A percentile compares a stretch with the other conserved stretches of the same genome.
These are phyloP conservation scores for Malassezia sp. DNA, from an alignment of 1,284 basidiomycete genomes.

Conservation along the genomic window DNA sequence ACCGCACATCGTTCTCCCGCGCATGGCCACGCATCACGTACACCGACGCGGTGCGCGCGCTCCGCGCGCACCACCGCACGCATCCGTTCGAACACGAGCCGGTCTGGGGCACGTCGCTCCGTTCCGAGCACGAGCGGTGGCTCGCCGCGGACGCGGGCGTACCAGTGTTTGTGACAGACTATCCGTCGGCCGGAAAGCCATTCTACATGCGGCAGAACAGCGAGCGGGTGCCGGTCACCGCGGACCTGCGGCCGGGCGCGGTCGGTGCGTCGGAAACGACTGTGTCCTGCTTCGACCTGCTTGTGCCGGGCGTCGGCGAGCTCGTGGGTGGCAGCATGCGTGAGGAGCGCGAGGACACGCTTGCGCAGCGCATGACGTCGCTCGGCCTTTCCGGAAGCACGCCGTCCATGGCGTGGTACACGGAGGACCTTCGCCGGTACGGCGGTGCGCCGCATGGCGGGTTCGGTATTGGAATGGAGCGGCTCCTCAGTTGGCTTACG, in stretches of 20 bases:
- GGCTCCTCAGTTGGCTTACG: conserved; percentile 37
- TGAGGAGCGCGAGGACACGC: conserved; percentile 60
- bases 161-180: conserved; percentile 84
- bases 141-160: conserved; percentile 59
- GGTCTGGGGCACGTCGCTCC: conserved; percentile 61
- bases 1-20: not conserved
- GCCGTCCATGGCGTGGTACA: conserved; percentile 27
- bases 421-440: conserved; percentile 28
- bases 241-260: conserved; percentile 47
- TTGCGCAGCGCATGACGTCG: conserved; percentile 17
- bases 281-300: conserved; percentile 84
- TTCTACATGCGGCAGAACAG: conserved; percentile 68
- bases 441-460: conserved; percentile 38
- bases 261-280: conserved; percentile 50
- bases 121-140: conserved; percentile 85
- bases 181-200: conserved; percentile 70
- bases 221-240: not conserved
- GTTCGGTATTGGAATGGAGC: conserved; percentile 40
- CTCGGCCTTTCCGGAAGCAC: not conserved
- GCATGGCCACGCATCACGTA: conserved; percentile 69
- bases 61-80: conserved; percentile 50
- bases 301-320: conserved; percentile 79
- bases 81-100: conserved; percentile 48
- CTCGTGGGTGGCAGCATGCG: conserved; percentile 80
- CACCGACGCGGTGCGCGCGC: conserved; percentile 59